phyloP scores from a whole-genome alignment of 345 rosid species.

The Salix brachista region DNA sequence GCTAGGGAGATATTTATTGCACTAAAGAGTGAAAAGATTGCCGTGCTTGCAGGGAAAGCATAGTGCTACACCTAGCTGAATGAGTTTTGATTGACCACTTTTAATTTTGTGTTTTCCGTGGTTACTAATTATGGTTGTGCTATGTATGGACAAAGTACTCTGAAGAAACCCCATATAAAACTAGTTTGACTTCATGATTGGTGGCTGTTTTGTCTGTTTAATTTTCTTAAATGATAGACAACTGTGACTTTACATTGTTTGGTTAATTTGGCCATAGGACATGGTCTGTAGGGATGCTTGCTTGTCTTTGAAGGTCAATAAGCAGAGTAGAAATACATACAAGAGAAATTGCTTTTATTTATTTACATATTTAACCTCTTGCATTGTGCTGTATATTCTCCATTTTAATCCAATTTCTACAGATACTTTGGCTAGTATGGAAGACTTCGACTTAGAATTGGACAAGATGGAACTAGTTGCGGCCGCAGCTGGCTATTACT shows the following conservation, averaged over 20 bases:
- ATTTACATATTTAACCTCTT: not conserved
- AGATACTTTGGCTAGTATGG: conserved; percentile 47
- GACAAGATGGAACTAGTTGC: conserved; percentile 86
- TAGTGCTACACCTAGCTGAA: conserved; percentile 34
- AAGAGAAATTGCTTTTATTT: not conserved
- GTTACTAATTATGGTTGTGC: conserved; percentile 2
- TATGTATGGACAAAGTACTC: not conserved
- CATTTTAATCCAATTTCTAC: conserved; percentile 38
- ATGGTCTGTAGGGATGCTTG: not conserved
- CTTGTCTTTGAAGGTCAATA: not conserved
- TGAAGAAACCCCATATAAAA: conserved; percentile 14
- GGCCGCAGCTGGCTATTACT: conserved; percentile 67
- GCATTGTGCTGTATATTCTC: conserved; percentile 7
- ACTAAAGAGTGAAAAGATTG: conserved; percentile 58
- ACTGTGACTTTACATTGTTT: not conserved
- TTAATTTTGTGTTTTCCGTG: conserved; percentile 9
- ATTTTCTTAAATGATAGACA: conserved; percentile 4
- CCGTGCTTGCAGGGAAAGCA: conserved; percentile 71
- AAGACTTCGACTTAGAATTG: conserved; percentile 58
- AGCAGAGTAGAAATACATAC: not conserved
- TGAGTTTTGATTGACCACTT: not conserved
- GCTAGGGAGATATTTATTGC: conserved; percentile 66
- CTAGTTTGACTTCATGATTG: conserved; percentile 19
- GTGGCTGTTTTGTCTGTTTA: conserved; percentile 10
- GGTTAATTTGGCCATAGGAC: not conserved